Base-by-base conservation (phyloP, 1,139 yeast genomes). In the Torulaspora pretoriensis region DNA sequence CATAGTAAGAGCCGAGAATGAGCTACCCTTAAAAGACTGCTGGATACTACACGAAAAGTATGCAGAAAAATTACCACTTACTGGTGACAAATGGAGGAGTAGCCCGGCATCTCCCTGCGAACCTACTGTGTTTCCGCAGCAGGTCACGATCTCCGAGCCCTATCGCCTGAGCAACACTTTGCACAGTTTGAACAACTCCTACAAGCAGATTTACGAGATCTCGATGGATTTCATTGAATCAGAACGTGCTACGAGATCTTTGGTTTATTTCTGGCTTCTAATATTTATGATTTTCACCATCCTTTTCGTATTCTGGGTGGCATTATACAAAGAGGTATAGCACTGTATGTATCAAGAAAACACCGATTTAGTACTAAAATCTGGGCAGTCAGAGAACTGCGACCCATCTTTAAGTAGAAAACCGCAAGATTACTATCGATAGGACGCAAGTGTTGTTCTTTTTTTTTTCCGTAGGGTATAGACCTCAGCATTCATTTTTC, bases 1-100 rank as follows among this genome's bases (percentile, higher is more conserved):
- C 23, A 40, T 40, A 35, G 31, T 41, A 27, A 40, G 39, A 25
- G 40, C 39, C 5, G 43, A 40, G 25, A 35, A 38, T 13, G 26
- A 41, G 5, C 23, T 43, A 6, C 42, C 45, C 17, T 16, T 22
- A 6, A 40, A 46, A 14, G 36, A 46, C 27, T 35, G 46, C 22
- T 46, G 49, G 49, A 8, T 43, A 6, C 44, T 47, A 6, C 28
- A 42, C 22, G 46, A 44, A 32, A 47, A 42, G 27, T 47, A 37
- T 24, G 45, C 46, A 6, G 29, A 40, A 10, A 33, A 39, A 8
- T 10, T 47, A 34, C 50, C 50, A 25, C 35, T 35, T 8, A 25
- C 25, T 10, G 23, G 16, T 22, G 45, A 41, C 10, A n/a, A 28
- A 12, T 33, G 36, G 23, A 40, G 22, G 16, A 27, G 35, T 8